Evolutionary conservation across 2,329 filamentous ascomycete genomes (phyloP).

Genomic region (Hypoxylon sp.): DNA sequence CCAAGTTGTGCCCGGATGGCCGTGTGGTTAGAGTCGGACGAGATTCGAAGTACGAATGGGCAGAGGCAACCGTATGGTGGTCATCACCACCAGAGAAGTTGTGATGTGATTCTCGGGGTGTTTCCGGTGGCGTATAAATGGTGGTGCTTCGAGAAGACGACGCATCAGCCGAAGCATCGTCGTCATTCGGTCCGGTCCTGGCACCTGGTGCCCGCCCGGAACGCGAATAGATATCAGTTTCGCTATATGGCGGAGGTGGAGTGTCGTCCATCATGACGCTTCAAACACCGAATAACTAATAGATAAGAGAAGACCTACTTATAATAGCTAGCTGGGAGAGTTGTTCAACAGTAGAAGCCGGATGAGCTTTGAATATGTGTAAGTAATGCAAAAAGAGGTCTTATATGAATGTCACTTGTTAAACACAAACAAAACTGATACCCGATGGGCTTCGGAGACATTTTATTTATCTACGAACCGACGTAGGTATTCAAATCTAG

Average conservation of each 20-base stretch:
- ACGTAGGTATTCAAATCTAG: slow-evolving; percentile 20
- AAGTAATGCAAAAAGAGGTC: not conserved
- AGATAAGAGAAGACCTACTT: not conserved
- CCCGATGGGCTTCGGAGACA: slow-evolving; percentile 22
- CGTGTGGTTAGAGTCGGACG: slow-evolving; percentile 55
- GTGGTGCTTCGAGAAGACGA: slow-evolving; percentile 62
- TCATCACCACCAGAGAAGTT: slow-evolving; percentile 50
- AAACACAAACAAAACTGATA: slow-evolving; percentile 18
- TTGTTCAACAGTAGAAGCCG: slow-evolving; percentile 7
- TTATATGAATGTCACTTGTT: not conserved
- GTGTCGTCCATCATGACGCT: slow-evolving; percentile 53
- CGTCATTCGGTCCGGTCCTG: slow-evolving; percentile 50
- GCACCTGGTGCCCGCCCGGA: slow-evolving; percentile 54
- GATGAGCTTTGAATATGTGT: not conserved
- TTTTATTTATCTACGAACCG: slow-evolving; percentile 32
- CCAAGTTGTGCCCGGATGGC: slow-evolving; percentile 38
- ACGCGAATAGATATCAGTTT: slow-evolving; percentile 69
- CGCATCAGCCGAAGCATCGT: slow-evolving; percentile 59
- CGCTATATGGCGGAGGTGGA: slow-evolving; percentile 70
- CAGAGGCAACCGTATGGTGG: slow-evolving; percentile 53
- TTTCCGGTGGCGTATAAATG: slow-evolving; percentile 68
- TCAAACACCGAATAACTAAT: slow-evolving; percentile 40
- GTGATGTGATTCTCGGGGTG: slow-evolving; percentile 58
- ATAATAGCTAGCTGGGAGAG: not conserved
- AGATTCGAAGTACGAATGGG: slow-evolving; percentile 64